These are phyloP conservation scores for Ophiostoma perfectum DNA, from an alignment of 2,329 filamentous ascomycete genomes.

Conservation along the genomic window DNA sequence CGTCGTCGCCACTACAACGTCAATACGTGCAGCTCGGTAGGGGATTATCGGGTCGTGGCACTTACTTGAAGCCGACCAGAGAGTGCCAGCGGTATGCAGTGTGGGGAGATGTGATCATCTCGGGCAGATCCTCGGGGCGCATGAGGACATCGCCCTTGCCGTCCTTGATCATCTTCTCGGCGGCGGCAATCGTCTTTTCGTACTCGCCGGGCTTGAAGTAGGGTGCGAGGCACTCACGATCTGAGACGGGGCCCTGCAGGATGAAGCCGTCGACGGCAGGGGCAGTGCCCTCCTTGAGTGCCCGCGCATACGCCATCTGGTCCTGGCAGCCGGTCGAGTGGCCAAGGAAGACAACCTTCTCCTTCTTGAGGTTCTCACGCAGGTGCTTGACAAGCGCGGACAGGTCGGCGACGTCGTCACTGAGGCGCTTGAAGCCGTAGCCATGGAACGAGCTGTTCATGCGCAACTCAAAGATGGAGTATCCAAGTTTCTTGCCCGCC, in stretches of 20 bases:
- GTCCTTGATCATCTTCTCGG: conserved; percentile 49
- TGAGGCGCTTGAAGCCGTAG: conserved; percentile 47
- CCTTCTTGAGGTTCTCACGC: conserved; percentile 41
- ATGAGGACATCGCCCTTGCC: conserved; percentile 53
- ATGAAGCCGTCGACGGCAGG: conserved; percentile 66
- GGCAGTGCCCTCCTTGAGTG: conserved; percentile 39
- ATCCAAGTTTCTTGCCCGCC: conserved; percentile 36
- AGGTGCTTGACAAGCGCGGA: conserved; percentile 50
- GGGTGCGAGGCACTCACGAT: conserved; percentile 59
- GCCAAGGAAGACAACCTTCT: conserved; percentile 52
- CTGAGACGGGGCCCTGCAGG: conserved; percentile 73
- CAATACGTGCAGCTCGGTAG: neutral
- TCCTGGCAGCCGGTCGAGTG: conserved; percentile 59
- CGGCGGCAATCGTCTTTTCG: conserved; percentile 43
- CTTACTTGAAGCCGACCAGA: conserved; percentile 47
- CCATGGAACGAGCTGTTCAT: conserved; percentile 50
- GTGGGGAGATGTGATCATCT: conserved; percentile 41
- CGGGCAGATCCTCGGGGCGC: conserved; percentile 41
- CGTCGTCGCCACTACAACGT: conserved; percentile 63
- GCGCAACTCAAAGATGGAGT: conserved; percentile 53
- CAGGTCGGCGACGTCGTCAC: conserved; percentile 51
- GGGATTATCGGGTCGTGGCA: conserved; percentile 17
- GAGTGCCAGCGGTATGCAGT: conserved; percentile 51
- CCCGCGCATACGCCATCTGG: conserved; percentile 50
- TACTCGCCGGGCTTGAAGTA: conserved; percentile 42